phyloP scores from a whole-genome alignment of 2,329 filamentous ascomycete species.

The Bipolaris oryzae region DNA sequence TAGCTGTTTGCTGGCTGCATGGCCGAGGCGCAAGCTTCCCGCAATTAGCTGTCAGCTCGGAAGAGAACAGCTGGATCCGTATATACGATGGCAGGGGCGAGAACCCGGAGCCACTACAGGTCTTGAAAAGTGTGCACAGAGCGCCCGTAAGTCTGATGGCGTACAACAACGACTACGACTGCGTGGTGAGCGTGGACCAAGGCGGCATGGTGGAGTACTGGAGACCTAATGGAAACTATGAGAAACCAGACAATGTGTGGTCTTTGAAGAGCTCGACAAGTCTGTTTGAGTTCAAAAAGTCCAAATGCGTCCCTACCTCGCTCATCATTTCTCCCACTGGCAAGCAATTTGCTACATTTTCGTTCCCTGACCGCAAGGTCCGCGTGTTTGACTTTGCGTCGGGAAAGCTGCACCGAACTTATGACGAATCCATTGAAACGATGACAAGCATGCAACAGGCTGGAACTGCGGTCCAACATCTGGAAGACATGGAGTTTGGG shows the following conservation, averaged over 20 bases:
- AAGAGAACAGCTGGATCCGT: constrained; percentile 72
- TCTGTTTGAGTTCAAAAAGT: constrained; percentile 96
- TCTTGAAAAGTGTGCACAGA: constrained; percentile 78
- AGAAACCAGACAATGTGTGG: constrained; percentile 92
- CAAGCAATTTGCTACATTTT: constrained; percentile 84
- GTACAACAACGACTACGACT: constrained; percentile 88
- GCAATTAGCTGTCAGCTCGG: constrained; percentile 81
- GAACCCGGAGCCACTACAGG: constrained; percentile 75
- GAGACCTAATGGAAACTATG: constrained; percentile 78
- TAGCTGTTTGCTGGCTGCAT: constrained; percentile 91
- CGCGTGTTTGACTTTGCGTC: constrained; percentile 91
- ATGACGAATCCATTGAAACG: constrained; percentile 90
- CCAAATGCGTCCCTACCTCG: constrained; percentile 79
- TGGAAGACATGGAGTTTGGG: constrained; percentile 92
- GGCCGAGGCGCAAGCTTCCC: constrained; percentile 82
- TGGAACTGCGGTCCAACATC: constrained; percentile 77
- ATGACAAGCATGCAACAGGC: constrained; percentile 95
- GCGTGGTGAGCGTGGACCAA: constrained; percentile 87
- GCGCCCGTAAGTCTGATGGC: constrained; percentile 82
- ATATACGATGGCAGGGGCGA: constrained; percentile 92
- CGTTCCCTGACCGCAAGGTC: constrained; percentile 90
- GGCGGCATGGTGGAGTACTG: constrained; percentile 97
- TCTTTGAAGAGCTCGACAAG: constrained; percentile 92
- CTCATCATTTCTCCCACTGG: constrained; percentile 86
- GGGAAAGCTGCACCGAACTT: constrained; percentile 86